Percentiles rank a stretch among this genome's conserved stretches.
These are phyloP conservation scores for Apiotrichum domesticum DNA, from an alignment of 1,284 basidiomycete genomes.

Conservation along the genomic window DNA sequence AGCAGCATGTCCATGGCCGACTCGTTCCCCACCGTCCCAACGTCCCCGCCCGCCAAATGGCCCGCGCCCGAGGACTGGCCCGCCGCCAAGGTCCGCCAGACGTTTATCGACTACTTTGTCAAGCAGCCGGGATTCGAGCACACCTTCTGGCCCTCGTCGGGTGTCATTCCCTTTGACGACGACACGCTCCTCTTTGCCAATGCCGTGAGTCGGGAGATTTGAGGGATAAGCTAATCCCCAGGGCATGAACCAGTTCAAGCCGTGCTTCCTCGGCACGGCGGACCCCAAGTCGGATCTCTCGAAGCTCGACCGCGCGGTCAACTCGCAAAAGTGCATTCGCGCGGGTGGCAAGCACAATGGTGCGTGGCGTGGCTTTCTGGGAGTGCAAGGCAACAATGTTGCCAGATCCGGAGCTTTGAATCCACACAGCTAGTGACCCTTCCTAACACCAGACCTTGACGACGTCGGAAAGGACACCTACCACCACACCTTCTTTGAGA, in stretches of 20 bases:
- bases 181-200: slow-evolving; percentile 96
- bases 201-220: slow-evolving; percentile 53
- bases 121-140: slow-evolving; percentile 61
- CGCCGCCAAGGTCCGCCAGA: slow-evolving; percentile 62
- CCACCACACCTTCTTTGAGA: slow-evolving; percentile 94
- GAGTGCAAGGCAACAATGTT: no score
- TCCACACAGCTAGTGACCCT: no score
- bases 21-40: slow-evolving; percentile 32
- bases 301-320: slow-evolving; percentile 86
- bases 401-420: no score
- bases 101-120: slow-evolving; percentile 72
- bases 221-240: slow-evolving; percentile 7
- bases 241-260: slow-evolving; percentile 98
- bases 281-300: slow-evolving; percentile 83
- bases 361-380: slow-evolving; percentile 34
- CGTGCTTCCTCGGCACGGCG: slow-evolving; percentile 92
- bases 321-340: slow-evolving; percentile 95
- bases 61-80: slow-evolving; percentile 56
- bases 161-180: slow-evolving; percentile 94
- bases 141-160: slow-evolving; percentile 86
- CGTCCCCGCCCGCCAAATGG: slow-evolving; percentile 38
- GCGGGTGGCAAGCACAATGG: slow-evolving; percentile 99
- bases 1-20: slow-evolving; percentile 28
- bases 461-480: slow-evolving; percentile 88
- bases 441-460: slow-evolving; percentile 66